Percentiles rank a stretch among this genome's conserved stretches.
phyloP scores from a whole-genome alignment of 345 rosid genomes.

The Citrus medica region DNA sequence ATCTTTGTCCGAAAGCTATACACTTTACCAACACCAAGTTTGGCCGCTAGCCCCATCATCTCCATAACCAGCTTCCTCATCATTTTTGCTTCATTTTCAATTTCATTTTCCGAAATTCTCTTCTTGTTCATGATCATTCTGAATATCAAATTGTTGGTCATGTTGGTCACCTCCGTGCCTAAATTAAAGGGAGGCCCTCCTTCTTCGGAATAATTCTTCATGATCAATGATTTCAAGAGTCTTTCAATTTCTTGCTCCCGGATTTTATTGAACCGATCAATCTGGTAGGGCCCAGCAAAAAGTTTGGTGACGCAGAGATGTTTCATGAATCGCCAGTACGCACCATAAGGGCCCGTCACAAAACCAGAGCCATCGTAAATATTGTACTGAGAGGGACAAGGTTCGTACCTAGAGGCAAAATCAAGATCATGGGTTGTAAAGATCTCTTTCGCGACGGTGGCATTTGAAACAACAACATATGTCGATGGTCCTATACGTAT shows the following conservation, averaged over 20 bases:
- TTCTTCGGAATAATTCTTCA: constrained; percentile 22
- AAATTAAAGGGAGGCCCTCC: constrained; percentile 43
- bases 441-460: constrained; percentile 39
- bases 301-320: constrained; percentile 62
- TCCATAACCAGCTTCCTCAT: constrained; percentile 38
- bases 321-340: constrained; percentile 72
- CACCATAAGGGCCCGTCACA: constrained; percentile 51
- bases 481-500: constrained; percentile 40
- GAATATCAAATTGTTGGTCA: constrained; percentile 49
- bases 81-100: constrained; percentile 32
- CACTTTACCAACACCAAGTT: constrained; percentile 37
- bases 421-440: constrained; percentile 46
- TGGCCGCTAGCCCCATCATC: constrained; percentile 29
- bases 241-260: constrained; percentile 47
- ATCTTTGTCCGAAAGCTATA: constrained; percentile 36
- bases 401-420: constrained; percentile 53
- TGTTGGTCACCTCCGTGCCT: constrained; percentile 34
- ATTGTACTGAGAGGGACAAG: constrained; percentile 48
- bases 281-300: constrained; percentile 50
- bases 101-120: constrained; percentile 32
- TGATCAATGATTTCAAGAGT: constrained; percentile 27
- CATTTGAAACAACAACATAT: constrained; percentile 46
- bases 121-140: constrained; percentile 60
- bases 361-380: constrained; percentile 55
- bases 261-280: constrained; percentile 44